These are phyloP conservation scores for Elongisporangium anandrum DNA, from an alignment of 352 stramenopile species.

Conservation along the genomic window DNA sequence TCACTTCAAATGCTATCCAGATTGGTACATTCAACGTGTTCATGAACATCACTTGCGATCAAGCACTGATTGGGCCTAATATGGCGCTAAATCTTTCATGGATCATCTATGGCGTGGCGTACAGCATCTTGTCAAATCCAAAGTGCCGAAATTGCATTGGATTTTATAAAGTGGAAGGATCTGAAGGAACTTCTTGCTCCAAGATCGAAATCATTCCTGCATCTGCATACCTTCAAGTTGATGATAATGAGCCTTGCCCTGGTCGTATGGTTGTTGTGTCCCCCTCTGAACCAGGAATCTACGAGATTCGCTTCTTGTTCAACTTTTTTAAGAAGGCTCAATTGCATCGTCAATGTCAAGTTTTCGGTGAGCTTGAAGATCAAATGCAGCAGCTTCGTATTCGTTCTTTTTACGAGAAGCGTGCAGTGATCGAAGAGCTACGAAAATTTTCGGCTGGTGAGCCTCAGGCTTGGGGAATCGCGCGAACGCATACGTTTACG, in stretches of 20 bases:
- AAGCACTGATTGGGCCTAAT: conserved; percentile 33
- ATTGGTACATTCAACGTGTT: conserved; percentile 65
- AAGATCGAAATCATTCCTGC: conserved; percentile 50
- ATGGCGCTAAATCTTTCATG: conserved; percentile 44
- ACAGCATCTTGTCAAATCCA: conserved; percentile 39
- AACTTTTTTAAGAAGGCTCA: conserved; percentile 62
- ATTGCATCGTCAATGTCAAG: conserved; percentile 53
- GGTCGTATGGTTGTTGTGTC: conserved; percentile 43
- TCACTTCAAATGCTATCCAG: conserved; percentile 41
- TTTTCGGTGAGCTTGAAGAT: conserved; percentile 53
- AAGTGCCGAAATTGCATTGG: conserved; percentile 50
- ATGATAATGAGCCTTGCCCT: conserved; percentile 27
- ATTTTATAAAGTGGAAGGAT: conserved; percentile 45
- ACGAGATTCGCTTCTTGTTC: conserved; percentile 61
- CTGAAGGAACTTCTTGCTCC: conserved; percentile 15
- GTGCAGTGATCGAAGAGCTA: conserved; percentile 37
- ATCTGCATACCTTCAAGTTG: conserved; percentile 39
- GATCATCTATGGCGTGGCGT: conserved; percentile 50
- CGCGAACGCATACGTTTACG: conserved; percentile 38
- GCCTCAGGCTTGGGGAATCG: conserved; percentile 24
- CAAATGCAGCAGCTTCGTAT: conserved; percentile 59
- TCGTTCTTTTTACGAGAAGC: conserved; percentile 45
- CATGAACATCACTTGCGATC: conserved; percentile 55
- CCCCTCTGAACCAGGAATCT: conserved; percentile 42
- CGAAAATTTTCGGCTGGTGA: conserved; percentile 34